These are phyloP conservation scores for Zygoascus meyerae DNA, from an alignment of 1,139 yeast species.

Conservation along the genomic window DNA sequence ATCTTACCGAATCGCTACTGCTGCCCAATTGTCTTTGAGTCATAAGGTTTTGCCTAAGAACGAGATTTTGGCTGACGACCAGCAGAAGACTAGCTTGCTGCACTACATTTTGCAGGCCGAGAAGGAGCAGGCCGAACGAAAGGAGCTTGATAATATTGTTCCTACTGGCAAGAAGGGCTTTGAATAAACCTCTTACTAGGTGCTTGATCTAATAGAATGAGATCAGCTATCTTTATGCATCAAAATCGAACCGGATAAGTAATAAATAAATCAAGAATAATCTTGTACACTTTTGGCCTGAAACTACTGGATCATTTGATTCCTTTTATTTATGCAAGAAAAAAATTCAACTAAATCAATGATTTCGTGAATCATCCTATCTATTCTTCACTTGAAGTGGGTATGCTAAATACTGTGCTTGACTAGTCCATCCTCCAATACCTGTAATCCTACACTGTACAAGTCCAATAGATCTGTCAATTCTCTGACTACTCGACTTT, in stretches of 20 bases:
- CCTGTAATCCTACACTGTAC: conserved; percentile 27
- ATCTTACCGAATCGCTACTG: conserved; percentile 84
- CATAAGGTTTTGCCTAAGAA: conserved; percentile 80
- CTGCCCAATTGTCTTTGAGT: conserved; percentile 79
- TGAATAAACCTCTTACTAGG: background rate
- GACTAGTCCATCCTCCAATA: conserved; percentile 12
- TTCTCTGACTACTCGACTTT: conserved; percentile 26
- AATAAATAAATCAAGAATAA: too few relatives aligned
- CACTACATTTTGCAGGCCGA: conserved; percentile 84
- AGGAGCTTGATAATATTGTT: conserved; percentile 74
- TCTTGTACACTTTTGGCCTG: too few relatives aligned
- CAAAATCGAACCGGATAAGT: too few relatives aligned
- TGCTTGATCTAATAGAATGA: too few relatives aligned
- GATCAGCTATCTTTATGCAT: too few relatives aligned
- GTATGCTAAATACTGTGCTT: too few relatives aligned
- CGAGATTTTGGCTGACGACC: conserved; percentile 73
- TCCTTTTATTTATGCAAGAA: too few relatives aligned
- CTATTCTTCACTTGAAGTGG: too few relatives aligned
- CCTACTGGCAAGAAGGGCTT: conserved; percentile 10
- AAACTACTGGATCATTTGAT: too few relatives aligned
- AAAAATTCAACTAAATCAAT: too few relatives aligned
- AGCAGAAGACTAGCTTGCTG: conserved; percentile 72
- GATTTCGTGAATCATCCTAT: too few relatives aligned
- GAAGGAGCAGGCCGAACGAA: conserved; percentile 77
- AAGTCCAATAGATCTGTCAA: conserved; percentile 27